A percentile compares a stretch with the other conserved stretches of the same genome.
phyloP scores from a whole-genome alignment of 441 rosid genomes.

The Flueggea neowawraea region DNA sequence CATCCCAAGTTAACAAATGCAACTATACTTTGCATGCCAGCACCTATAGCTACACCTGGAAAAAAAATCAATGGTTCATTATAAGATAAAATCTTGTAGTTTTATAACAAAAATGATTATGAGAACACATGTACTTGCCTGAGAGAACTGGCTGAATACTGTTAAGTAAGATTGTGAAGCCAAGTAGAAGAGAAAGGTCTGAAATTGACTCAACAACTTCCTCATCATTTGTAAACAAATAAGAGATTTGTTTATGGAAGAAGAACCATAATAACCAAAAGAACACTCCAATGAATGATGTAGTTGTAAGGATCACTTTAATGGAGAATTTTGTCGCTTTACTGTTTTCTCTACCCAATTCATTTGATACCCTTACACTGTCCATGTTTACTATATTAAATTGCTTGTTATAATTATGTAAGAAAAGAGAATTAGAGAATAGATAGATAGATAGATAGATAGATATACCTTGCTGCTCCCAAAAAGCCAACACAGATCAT shows the following conservation, averaged over 20 bases:
- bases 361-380: conserved; percentile 77
- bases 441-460: neutral
- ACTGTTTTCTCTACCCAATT: conserved; percentile 60
- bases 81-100: neutral
- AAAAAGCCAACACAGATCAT: conserved; percentile 30
- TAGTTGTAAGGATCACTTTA: conserved; percentile 37
- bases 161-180: conserved; percentile 56
- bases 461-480: conserved; percentile 24
- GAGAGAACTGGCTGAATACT: conserved; percentile 55
- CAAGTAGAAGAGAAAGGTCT: conserved; percentile 46
- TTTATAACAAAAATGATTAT: too few species aligned
- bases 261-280: conserved; percentile 39
- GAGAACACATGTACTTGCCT: conserved; percentile 24
- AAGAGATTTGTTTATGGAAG: conserved; percentile 34
- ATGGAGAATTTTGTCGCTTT: conserved; percentile 50
- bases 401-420: too few species aligned
- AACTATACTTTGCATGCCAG: conserved; percentile 54
- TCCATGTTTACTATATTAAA: too few species aligned
- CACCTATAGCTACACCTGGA: conserved; percentile 68
- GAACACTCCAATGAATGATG: conserved; percentile 35
- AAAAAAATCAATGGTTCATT: too few species aligned
- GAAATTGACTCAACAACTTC: conserved; percentile 40
- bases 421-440: too few species aligned
- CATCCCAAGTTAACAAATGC: conserved; percentile 56
- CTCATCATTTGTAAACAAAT: conserved; percentile 40